These are phyloP conservation scores for Trichoderma koningii DNA, from an alignment of 2,329 filamentous ascomycete species.

Conservation along the genomic window DNA sequence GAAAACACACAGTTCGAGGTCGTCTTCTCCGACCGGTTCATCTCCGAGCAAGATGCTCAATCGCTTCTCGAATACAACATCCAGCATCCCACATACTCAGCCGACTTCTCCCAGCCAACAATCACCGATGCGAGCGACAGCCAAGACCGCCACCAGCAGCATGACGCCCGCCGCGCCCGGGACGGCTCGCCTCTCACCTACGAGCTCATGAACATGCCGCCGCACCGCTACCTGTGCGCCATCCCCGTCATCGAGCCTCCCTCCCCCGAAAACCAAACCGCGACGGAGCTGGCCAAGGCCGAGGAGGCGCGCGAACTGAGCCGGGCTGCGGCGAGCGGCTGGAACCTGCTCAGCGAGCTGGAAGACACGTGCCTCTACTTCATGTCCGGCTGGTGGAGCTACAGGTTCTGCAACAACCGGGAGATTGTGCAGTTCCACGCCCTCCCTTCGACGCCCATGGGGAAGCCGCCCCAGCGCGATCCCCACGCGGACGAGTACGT, in stretches of 20 bases:
- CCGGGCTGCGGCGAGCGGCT: constrained; percentile 74
- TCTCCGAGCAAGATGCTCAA: constrained; percentile 70
- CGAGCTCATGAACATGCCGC: constrained; percentile 72
- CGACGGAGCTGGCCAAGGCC: constrained; percentile 66
- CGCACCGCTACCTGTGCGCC: constrained; percentile 77
- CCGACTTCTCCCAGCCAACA: constrained; percentile 46
- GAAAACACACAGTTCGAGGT: constrained; percentile 68
- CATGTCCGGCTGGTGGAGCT: constrained; percentile 91
- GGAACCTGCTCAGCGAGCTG: constrained; percentile 77
- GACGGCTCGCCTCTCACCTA: constrained; percentile 51
- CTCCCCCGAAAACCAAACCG: constrained; percentile 62
- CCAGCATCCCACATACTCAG: constrained; percentile 43
- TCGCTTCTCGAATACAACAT: constrained; percentile 54
- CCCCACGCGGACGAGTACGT: constrained; percentile 74
- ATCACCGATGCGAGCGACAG: constrained; percentile 37
- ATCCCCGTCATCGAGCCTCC: constrained; percentile 70
- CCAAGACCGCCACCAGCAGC: constrained; percentile 34
- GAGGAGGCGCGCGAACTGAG: constrained; percentile 80
- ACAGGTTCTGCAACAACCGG: constrained; percentile 88
- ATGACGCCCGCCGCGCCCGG: constrained; percentile 35
- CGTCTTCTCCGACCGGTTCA: constrained; percentile 70
- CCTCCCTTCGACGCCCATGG: constrained; percentile 65
- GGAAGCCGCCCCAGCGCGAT: constrained; percentile 76
- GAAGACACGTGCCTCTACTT: constrained; percentile 82
- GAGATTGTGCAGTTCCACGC: constrained; percentile 91